Evolutionary conservation across 306 rosid genomes (phyloP).

Genomic region (Spatholobus suberectus): DNA sequence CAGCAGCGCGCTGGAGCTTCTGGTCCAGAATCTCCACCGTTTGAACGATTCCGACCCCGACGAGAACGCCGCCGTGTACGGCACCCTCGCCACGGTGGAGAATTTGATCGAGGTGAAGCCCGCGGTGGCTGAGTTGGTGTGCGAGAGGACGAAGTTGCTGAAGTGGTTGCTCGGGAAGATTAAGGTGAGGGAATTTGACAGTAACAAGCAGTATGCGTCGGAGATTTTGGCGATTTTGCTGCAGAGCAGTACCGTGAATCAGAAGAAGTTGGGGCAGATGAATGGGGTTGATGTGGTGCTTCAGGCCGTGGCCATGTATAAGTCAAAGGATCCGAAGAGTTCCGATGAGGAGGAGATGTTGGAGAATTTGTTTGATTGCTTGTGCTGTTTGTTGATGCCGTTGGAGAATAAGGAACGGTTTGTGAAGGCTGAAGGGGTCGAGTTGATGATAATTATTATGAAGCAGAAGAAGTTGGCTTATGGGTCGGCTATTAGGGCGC

Average conservation of each 20-base stretch:
- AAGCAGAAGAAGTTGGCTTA: constrained; percentile 96
- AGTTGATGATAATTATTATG: constrained; percentile 92
- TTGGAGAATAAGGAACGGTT: constrained; percentile 95
- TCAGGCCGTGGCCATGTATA: constrained; percentile 97
- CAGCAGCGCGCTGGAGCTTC: constrained; percentile 76
- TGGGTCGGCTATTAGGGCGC: constrained; percentile 92
- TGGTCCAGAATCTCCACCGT: constrained; percentile 81
- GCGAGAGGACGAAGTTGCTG: constrained; percentile 80
- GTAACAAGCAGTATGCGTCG: constrained; percentile 90
- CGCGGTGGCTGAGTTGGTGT: constrained; percentile 81
- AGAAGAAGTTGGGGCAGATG: constrained; percentile 90
- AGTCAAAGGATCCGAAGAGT: constrained; percentile 88
- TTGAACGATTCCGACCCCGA: constrained; percentile 75
- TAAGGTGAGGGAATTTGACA: constrained; percentile 86
- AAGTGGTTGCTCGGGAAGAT: constrained; percentile 93
- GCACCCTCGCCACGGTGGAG: constrained; percentile 80
- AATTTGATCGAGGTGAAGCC: constrained; percentile 93
- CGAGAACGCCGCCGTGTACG: constrained; percentile 71
- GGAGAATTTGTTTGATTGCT: constrained; percentile 90
- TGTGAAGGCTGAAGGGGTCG: constrained; percentile 97
- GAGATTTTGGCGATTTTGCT: constrained; percentile 89
- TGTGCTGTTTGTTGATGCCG: constrained; percentile 95
- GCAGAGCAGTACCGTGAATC: constrained; percentile 83
- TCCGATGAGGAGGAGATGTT: constrained; percentile 92
- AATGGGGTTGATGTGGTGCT: constrained; percentile 93